Conservation (phyloP, 257 asterid species). For the Fraxinus excelsior region DNA sequence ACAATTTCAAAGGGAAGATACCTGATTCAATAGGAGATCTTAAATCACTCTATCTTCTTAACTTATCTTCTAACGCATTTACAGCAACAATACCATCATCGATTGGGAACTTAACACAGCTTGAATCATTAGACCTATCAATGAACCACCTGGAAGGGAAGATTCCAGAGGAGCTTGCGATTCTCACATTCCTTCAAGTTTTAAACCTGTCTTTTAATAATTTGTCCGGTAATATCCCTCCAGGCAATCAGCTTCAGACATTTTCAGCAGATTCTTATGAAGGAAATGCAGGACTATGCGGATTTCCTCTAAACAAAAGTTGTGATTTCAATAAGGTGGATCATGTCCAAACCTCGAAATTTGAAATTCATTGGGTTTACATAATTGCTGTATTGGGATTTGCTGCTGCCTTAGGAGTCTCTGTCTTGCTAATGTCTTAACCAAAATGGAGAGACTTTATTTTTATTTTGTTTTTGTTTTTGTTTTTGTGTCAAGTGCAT, state of each 20-base stretch:
- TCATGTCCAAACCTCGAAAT: background rate
- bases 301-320: background rate
- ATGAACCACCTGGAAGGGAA: conserved; percentile 40
- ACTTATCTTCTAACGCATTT: conserved; percentile 44
- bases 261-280: conserved; percentile 23
- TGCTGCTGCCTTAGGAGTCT: conserved; percentile 27
- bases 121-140: background rate
- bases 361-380: background rate
- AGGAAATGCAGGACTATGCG: background rate
- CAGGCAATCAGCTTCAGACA: conserved; percentile 42
- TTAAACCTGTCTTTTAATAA: conserved; percentile 53
- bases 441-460: too few relatives aligned
- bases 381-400: conserved; percentile 36
- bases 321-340: conserved; percentile 34
- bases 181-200: conserved; percentile 47
- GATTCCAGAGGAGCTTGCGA: conserved; percentile 45
- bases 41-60: conserved; percentile 33
- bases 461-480: too few relatives aligned
- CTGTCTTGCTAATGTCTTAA: background rate
- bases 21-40: conserved; percentile 37
- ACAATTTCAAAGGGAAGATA: conserved; percentile 41
- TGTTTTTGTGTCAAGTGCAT: too few relatives aligned
- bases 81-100: conserved; percentile 28
- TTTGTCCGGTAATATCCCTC: conserved; percentile 47
- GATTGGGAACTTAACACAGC: too few relatives aligned